Evolutionary conservation across 768 basidiomycete species (phyloP).

Genomic region (Russula sp.): DNA sequence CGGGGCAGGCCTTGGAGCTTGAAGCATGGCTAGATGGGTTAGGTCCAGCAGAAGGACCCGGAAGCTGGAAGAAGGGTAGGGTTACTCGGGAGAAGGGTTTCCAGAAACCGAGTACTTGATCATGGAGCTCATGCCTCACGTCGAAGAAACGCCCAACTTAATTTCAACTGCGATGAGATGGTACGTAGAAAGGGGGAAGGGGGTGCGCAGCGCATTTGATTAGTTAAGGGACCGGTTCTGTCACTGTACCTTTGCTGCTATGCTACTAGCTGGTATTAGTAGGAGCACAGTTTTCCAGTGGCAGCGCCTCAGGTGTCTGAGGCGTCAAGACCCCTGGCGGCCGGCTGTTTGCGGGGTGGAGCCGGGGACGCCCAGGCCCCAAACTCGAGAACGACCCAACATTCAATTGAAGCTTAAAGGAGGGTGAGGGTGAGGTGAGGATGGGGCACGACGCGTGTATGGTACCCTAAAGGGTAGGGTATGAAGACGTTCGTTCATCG

Average conservation of each 20-base stretch:
- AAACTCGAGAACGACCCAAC: background rate
- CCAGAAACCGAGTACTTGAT: constrained; percentile 1
- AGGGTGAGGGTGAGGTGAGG: background rate
- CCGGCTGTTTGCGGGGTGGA: background rate
- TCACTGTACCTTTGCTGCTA: background rate
- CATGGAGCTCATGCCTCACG: background rate
- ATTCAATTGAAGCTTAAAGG: background rate
- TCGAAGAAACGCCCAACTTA: background rate
- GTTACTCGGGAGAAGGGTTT: background rate
- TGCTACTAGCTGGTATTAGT: background rate
- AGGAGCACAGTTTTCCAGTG: background rate
- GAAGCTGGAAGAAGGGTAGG: background rate
- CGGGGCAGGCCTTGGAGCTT: background rate
- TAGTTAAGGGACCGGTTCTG: background rate
- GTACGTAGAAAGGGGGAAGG: background rate
- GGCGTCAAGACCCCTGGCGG: background rate
- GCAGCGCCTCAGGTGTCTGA: background rate
- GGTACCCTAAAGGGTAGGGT: background rate
- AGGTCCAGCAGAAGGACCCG: background rate
- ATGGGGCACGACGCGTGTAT: too few relatives aligned
- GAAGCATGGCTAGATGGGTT: background rate
- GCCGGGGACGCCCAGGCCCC: background rate
- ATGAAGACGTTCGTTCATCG: background rate
- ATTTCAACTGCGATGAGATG: background rate
- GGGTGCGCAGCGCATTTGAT: background rate